phyloP scores from a whole-genome alignment of 179 eudicot species.

The Silene noctiflora region DNA sequence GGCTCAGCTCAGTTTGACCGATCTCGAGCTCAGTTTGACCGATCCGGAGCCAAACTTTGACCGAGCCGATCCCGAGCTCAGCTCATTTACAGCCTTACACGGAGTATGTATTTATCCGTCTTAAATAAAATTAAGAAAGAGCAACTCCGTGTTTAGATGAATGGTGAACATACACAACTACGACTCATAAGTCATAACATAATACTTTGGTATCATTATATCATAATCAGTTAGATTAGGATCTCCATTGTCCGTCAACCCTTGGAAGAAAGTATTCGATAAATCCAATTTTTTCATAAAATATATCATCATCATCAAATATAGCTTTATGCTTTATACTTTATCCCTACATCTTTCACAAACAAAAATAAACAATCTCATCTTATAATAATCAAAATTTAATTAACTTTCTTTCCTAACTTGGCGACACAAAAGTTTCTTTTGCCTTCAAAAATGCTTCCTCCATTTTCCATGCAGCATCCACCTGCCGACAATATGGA shows the following conservation, averaged over 20 bases:
- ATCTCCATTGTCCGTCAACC: not conserved
- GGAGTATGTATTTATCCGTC: too few species aligned
- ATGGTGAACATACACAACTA: too few species aligned
- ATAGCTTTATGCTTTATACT: not conserved
- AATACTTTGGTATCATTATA: too few species aligned
- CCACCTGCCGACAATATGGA: conserved; percentile 21
- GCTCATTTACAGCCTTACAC: too few species aligned
- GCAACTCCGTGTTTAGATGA: too few species aligned
- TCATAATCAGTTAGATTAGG: not conserved
- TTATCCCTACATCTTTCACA: not conserved
- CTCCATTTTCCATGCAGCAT: conserved; percentile 11
- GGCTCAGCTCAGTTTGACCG: too few species aligned
- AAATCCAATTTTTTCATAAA: not conserved
- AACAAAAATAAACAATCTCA: not conserved
- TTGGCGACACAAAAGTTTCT: not conserved
- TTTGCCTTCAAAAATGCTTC: conserved; percentile 7
- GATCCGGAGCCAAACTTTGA: too few species aligned
- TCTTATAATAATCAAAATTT: not conserved
- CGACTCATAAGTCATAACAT: too few species aligned
- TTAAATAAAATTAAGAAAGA: too few species aligned
- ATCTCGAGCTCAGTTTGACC: too few species aligned
- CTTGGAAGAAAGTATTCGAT: not conserved
- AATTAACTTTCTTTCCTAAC: not conserved
- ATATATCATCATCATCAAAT: not conserved
- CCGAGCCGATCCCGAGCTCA: too few species aligned